Base-by-base conservation (phyloP, 257 asterid species). In the Gentiana dahurica region DNA sequence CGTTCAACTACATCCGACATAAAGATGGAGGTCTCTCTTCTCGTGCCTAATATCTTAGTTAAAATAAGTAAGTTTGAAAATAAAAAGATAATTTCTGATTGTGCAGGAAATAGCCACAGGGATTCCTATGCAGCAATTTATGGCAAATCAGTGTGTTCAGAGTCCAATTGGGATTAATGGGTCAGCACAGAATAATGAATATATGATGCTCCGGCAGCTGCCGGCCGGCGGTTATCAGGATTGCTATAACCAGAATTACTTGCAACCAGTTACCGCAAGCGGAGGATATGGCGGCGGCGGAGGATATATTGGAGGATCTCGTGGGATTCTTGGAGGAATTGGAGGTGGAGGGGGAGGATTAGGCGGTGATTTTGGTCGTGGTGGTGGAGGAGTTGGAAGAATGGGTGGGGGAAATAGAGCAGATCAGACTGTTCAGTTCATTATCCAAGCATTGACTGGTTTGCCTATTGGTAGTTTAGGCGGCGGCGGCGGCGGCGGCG, bases 261-360 rank as follows among this genome's bases (percentile, higher is more conserved):
- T 59, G 35, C 78, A 71, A 64, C 71, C 73, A 50, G 59, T 73
- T 6, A 1, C 73, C 6, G 65, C 62, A 6, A 58, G 62, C 33
- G 66, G 70, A n/a, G 72, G 67, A 11, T 60, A 47, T 6, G 67
- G 66, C 8, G 48, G 54, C 46, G 52, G 68, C 36, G 12, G 12
- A 34, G 64, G 58, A 59, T 36, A 55, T 35, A 12, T 35, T 37
- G 48, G 64, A 5, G 34, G 56, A 32, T 4, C 15, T 39, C 36
- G 49, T 0, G 48, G 59, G 5, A 35, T 49, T 4, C 3, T 35
- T 48, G 64, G 58, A 59, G 49, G 64, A 49, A 12, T 35, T 37
- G 48, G 64, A 5, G 34, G 56, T 3, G 3, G 54, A 54, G 34
- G 4, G 35, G 59, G 51, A 41, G 41, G 61, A 44, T 39, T 39